Base-by-base conservation (phyloP, 192 early-diverging fungal species). In the Globomyces pollinis-pini region DNA sequence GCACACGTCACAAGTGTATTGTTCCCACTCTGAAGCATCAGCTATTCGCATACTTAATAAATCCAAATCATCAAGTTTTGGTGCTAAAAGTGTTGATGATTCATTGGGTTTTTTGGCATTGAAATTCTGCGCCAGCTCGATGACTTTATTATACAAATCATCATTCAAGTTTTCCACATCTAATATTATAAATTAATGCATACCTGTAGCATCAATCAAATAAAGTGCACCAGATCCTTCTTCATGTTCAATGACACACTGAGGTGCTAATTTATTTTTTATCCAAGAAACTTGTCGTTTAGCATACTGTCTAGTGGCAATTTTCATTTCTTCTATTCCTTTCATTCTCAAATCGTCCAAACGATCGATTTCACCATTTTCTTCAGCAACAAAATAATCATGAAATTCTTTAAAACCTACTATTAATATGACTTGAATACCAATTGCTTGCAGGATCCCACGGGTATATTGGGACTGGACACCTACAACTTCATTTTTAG, bases 291-390 rank as follows among this genome's bases (percentile, higher is more conserved):
- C 73, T 62, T 93, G 91, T 31, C 80, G 65, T 38, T 85, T 78
- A 15, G 95, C 91, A 66, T 98, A 98, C 38, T 87, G 80, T 23
- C 92, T 68, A n/a, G 92, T 98, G 3, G 77, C 82, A 3, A 67
- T 64, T 65, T 93, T 96, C 93, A 98, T 96, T 0, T 67, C 70
- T 41, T 91, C 87, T 21, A 89, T 65, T 18, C 85, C 86, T 7
- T 78, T 64, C 1, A 26, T 34, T 8, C 21, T 5, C 33, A 75
- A 77, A 12, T 87, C 68, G 7, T 38, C 16, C n/a, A n/a, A n/a
- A 13, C 76, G 72, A 1, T 77, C 41, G 0, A 23, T 42, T 29
- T n/a, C n/a, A 16, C 53, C 53, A 4, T 34, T 1, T 6, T 55
- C 53, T 8, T 53, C 16, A 1, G 50, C 12, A 0, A 42, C 57